phyloP scores from a whole-genome alignment of 306 rosid species.

The Hippophae rhamnoides region DNA sequence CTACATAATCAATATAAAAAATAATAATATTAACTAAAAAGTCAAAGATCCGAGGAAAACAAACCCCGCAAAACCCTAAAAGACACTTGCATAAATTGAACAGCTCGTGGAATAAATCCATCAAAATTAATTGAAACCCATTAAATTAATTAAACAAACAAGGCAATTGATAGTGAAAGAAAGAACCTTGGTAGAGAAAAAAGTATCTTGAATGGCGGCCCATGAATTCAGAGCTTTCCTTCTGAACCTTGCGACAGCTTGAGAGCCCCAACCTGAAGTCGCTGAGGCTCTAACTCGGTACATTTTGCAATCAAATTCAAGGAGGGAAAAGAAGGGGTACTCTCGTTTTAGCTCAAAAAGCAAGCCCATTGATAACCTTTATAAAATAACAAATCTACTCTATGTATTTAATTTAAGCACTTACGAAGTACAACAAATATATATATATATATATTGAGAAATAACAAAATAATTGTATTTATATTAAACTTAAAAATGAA shows the following conservation, averaged over 20 bases:
- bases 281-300: conserved; percentile 49
- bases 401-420: too few relatives aligned
- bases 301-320: conserved; percentile 31
- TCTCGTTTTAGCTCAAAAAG: not conserved
- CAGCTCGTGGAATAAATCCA: not conserved
- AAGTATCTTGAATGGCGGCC: conserved; percentile 73
- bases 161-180: not conserved
- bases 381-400: not conserved
- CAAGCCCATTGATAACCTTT: not conserved
- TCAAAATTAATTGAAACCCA: not conserved
- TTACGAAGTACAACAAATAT: too few relatives aligned
- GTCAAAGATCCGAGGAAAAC: too few relatives aligned
- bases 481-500: too few relatives aligned
- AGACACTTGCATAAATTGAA: not conserved
- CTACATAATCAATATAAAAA: conserved; percentile 21
- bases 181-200: conserved; percentile 55
- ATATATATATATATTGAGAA: too few relatives aligned
- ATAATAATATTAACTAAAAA: not conserved
- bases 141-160: not conserved
- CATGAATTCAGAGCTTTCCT: conserved; percentile 58
- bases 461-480: too few relatives aligned
- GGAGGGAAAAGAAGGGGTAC: too few relatives aligned
- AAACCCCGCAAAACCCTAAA: not conserved
- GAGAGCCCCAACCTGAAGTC: conserved; percentile 21
- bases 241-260: conserved; percentile 34